A percentile compares a stretch with the other conserved stretches of the same genome.
Conservation (phyloP, 305 asterid species). For the Withania somnifera region DNA sequence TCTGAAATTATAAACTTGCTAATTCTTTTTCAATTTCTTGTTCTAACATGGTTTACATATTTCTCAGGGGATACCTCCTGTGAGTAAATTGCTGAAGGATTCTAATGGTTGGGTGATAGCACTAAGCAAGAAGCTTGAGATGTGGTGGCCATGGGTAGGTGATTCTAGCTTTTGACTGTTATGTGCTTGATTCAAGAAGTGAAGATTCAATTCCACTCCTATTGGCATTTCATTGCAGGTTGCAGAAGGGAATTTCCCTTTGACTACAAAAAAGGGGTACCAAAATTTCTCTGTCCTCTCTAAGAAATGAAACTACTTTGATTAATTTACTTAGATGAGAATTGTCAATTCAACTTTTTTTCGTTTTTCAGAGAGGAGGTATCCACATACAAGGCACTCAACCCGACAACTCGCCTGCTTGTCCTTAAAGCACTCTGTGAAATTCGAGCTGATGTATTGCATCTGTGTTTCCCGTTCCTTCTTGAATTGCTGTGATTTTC, state of each 20-base stretch:
- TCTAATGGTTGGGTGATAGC: slow-evolving; percentile 55
- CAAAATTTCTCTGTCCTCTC: not conserved
- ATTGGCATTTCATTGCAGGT: slow-evolving; percentile 42
- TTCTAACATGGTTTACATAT: not conserved
- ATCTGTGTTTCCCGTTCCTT: slow-evolving; percentile 2
- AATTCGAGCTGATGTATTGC: slow-evolving; percentile 70
- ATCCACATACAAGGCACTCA: slow-evolving; percentile 56
- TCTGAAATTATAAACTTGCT: not conserved
- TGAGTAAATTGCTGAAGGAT: slow-evolving; percentile 26
- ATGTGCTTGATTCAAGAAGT: slow-evolving; percentile 1
- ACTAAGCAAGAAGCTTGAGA: slow-evolving; percentile 47
- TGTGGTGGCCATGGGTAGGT: slow-evolving; percentile 96
- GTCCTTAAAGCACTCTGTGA: slow-evolving; percentile 89
- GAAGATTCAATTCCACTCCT: slow-evolving; percentile 5
- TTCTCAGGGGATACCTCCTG: slow-evolving; percentile 55
- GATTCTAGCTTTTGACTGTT: slow-evolving; percentile 2
- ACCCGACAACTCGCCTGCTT: slow-evolving; percentile 53
- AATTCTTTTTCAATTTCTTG: not conserved
- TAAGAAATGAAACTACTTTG: not conserved
- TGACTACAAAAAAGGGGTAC: slow-evolving; percentile 67
- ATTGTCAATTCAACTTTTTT: not conserved
- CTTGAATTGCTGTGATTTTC: not conserved
- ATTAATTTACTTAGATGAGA: not conserved
- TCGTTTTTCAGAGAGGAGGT: slow-evolving; percentile 52
- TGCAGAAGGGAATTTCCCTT: slow-evolving; percentile 70